phyloP scores from a whole-genome alignment of 1,284 basidiomycete genomes.

The Ceratobasidium theobromae region DNA sequence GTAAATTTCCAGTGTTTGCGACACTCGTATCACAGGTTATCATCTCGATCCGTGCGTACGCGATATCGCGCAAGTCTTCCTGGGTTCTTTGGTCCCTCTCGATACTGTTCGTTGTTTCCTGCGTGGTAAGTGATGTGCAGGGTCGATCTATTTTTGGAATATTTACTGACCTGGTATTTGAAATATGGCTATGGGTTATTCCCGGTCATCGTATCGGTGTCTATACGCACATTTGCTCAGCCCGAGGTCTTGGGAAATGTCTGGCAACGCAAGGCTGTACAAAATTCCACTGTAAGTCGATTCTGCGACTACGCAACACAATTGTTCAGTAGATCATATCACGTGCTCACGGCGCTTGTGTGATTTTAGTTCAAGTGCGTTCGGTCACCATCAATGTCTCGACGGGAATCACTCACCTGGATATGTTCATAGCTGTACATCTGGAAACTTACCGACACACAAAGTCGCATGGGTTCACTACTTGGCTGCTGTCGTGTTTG shows the following conservation, averaged over 20 bases:
- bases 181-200: background rate
- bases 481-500: constrained; percentile 29
- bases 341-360: background rate
- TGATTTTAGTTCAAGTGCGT: constrained; percentile 17
- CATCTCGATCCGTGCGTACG: constrained; percentile 29
- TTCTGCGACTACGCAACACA: background rate
- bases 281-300: constrained; percentile 6
- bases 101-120: constrained; percentile 10
- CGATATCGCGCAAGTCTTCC: constrained; percentile 25
- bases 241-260: constrained; percentile 17
- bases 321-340: background rate
- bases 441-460: constrained; percentile 20
- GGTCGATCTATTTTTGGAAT: background rate
- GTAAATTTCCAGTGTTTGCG: constrained; percentile 18
- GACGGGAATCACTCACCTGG: background rate
- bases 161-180: background rate
- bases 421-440: constrained; percentile 7
- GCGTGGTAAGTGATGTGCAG: background rate
- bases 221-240: background rate
- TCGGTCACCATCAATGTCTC: background rate
- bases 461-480: constrained; percentile 32
- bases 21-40: constrained; percentile 30
- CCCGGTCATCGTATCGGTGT: background rate
- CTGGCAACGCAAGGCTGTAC: constrained; percentile 24
- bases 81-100: constrained; percentile 22